phyloP scores from a whole-genome alignment of 2,329 filamentous ascomycete species.

The Aspergillus aculeatus region DNA sequence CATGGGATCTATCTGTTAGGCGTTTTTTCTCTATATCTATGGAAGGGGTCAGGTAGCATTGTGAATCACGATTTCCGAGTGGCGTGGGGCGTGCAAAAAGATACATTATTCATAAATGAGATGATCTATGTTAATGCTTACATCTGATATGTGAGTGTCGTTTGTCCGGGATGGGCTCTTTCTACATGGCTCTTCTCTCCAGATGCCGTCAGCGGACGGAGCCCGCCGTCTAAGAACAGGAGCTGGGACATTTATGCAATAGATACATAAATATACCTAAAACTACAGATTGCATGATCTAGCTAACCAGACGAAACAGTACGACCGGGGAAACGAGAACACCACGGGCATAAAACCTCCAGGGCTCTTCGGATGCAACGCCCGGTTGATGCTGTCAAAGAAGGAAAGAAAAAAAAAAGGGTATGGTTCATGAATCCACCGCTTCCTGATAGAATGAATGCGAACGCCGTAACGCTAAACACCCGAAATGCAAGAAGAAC shows the following conservation, averaged over 20 bases:
- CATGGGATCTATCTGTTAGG: neutral
- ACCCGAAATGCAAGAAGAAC: conserved; percentile 15
- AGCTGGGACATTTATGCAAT: neutral
- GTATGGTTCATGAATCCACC: neutral
- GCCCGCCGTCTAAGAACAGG: no score
- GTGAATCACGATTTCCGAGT: neutral
- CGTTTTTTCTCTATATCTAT: neutral
- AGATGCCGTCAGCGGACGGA: no score
- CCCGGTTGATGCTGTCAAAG: neutral
- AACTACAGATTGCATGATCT: neutral
- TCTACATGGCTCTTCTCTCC: no score
- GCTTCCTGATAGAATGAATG: neutral
- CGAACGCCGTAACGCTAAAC: conserved; percentile 15
- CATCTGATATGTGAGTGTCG: no score
- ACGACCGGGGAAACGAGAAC: no score
- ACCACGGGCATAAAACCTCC: neutral
- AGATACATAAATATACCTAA: neutral
- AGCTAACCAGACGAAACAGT: neutral
- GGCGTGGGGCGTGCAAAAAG: neutral
- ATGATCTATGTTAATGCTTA: no score
- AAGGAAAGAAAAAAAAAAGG: neutral
- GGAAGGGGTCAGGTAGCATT: neutral
- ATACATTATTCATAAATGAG: no score
- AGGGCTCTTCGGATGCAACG: neutral
- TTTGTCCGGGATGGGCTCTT: no score